phyloP scores from a whole-genome alignment of 2,329 filamentous ascomycete species.

The Paramyrothecium roridum region DNA sequence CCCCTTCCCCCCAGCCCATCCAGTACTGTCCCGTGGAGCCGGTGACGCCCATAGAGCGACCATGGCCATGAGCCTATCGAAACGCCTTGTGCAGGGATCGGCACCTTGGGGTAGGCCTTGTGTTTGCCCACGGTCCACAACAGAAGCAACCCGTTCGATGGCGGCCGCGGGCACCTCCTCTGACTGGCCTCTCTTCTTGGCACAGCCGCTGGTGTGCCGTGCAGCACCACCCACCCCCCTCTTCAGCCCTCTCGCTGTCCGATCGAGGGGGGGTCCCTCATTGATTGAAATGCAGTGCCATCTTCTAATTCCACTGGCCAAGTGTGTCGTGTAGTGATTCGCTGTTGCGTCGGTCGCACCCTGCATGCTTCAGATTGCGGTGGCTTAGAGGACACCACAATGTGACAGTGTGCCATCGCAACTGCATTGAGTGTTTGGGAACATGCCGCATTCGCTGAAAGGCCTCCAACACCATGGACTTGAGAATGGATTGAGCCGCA shows the following conservation, averaged over 20 bases:
- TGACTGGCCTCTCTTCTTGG: background rate
- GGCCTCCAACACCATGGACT: background rate
- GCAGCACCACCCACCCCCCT: background rate
- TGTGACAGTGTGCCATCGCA: too few species aligned
- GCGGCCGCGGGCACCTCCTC: background rate
- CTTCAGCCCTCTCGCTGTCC: background rate
- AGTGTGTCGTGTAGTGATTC: background rate
- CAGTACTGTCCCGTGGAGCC: background rate
- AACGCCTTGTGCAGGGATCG: conserved; percentile 26
- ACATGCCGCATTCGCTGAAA: background rate
- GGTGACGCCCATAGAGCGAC: conserved; percentile 11
- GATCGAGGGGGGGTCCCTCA: background rate
- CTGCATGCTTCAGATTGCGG: background rate
- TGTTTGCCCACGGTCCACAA: background rate
- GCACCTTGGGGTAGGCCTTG: conserved; percentile 3
- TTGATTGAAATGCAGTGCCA: background rate
- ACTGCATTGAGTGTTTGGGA: too few species aligned
- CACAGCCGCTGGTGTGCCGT: background rate
- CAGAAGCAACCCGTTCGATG: background rate
- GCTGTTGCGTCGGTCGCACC: background rate
- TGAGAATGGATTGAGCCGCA: too few species aligned
- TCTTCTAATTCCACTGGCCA: background rate
- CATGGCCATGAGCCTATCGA: conserved; percentile 25
- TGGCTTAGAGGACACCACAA: background rate
- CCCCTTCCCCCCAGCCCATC: too few species aligned